Conservation (phyloP, 352 stramenopile species). For the Pythium sp. region DNA sequence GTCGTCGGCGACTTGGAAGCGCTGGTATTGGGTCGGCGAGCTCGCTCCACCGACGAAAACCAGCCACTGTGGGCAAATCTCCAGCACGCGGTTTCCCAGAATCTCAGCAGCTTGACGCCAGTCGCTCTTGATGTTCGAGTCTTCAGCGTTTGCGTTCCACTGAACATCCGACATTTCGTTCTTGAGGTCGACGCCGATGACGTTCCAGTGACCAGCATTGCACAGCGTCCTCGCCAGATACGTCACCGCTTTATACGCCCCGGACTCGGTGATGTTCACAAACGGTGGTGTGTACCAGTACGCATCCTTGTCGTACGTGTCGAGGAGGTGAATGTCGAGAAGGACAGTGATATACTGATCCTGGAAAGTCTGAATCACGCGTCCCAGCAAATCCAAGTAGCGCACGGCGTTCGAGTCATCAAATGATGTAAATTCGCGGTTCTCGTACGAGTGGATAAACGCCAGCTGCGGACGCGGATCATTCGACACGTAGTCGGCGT, state of each 20-base stretch:
- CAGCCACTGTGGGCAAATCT: conserved; percentile 60
- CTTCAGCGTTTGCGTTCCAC: conserved; percentile 27
- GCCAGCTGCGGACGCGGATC: conserved; percentile 42
- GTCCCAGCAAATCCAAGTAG: conserved; percentile 57
- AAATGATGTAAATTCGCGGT: conserved; percentile 55
- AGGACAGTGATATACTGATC: conserved; percentile 48
- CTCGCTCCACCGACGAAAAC: conserved; percentile 59
- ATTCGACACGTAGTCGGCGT: conserved; percentile 43
- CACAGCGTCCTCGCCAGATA: conserved; percentile 49
- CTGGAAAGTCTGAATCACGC: conserved; percentile 54
- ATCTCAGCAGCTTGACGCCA: conserved; percentile 36
- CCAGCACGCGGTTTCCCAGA: conserved; percentile 40
- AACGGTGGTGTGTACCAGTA: conserved; percentile 66
- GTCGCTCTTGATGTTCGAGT: conserved; percentile 32
- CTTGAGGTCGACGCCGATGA: conserved; percentile 70
- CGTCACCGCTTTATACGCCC: conserved; percentile 42
- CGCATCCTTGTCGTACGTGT: conserved; percentile 48
- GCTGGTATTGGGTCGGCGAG: conserved; percentile 33
- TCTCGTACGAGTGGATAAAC: conserved; percentile 62
- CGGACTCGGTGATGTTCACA: conserved; percentile 41
- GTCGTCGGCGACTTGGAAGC: conserved; percentile 37
- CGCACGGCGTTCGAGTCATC: conserved; percentile 40
- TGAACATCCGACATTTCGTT: conserved; percentile 45
- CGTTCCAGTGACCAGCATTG: conserved; percentile 57
- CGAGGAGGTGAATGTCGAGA: conserved; percentile 56